These are phyloP conservation scores for Lolium perenne DNA, from an alignment of 176 grass and related monocot genomes.

Conservation along the genomic window DNA sequence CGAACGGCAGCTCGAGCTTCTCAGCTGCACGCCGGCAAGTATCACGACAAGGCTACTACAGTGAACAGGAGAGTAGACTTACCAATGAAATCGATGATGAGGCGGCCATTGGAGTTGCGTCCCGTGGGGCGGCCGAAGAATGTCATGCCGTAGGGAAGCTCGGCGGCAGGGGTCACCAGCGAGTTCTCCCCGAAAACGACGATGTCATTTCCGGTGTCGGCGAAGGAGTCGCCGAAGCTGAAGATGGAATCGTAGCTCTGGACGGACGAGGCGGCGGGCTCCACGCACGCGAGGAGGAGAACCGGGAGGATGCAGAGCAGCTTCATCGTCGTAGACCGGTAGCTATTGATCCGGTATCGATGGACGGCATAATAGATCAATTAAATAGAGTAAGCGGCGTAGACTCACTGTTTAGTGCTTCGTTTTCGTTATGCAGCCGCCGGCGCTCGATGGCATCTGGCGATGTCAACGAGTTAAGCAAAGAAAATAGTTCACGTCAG, in stretches of 20 bases:
- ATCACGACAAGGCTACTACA: background rate
- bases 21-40: slow-evolving; percentile 27
- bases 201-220: slow-evolving; percentile 43
- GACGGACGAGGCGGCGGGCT: background rate
- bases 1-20: slow-evolving; percentile 32
- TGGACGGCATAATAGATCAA: background rate
- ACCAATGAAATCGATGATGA: slow-evolving; percentile 70
- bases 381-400: background rate
- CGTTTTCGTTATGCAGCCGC: no score
- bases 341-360: background rate
- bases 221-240: slow-evolving; percentile 48
- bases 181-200: background rate
- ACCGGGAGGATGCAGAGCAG: background rate
- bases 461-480: background rate
- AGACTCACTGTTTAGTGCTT: background rate
- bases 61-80: background rate
- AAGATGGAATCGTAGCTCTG: slow-evolving; percentile 41
- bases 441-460: no score
- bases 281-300: background rate
- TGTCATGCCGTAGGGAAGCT: slow-evolving; percentile 47
- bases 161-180: background rate
- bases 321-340: background rate
- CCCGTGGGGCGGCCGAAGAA: slow-evolving; percentile 61
- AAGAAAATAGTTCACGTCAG: background rate
- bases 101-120: slow-evolving; percentile 54